Percentiles rank a stretch among this genome's conserved stretches.
Evolutionary conservation across 2,329 filamentous ascomycete genomes (phyloP).

Genomic region (Aspergillus tamarii): DNA sequence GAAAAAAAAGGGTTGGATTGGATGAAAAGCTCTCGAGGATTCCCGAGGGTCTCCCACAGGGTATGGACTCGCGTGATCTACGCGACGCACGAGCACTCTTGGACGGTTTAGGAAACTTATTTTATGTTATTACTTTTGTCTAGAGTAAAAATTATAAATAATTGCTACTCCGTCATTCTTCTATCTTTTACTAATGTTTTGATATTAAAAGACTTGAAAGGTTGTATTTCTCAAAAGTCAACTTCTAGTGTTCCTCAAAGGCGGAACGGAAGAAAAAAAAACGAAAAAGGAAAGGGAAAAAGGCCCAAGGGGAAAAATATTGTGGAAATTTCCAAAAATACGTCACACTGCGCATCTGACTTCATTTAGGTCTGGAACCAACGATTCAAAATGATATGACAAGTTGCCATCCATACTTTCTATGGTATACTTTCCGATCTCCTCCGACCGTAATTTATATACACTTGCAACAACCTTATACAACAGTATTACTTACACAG

Average conservation of each 20-base stretch:
- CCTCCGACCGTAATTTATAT: not conserved
- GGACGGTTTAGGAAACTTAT: not conserved
- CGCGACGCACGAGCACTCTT: conserved; percentile 14
- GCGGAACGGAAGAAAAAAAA: not conserved
- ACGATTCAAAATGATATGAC: not conserved
- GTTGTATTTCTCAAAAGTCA: not conserved
- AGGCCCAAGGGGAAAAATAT: not conserved
- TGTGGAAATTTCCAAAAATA: not conserved
- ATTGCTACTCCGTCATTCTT: not conserved
- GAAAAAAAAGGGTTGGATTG: conserved; percentile 15
- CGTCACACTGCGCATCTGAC: conserved; percentile 3
- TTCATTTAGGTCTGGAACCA: not conserved
- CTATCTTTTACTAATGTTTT: not conserved
- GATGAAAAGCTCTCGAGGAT: conserved; percentile 1
- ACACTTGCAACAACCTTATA: not conserved
- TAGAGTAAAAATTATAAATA: no score
- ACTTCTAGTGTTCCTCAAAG: not conserved
- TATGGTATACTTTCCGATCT: not conserved
- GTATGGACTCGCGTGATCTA: conserved; percentile 25
- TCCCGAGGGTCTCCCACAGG: conserved; percentile 21
- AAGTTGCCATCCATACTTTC: not conserved
- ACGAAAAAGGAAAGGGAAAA: not conserved
- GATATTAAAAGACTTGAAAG: no score
- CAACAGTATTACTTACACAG: no score
- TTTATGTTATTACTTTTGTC: not conserved